Evolutionary conservation across 768 basidiomycete genomes (phyloP), one percentile per base, ranked within the genome.

Genomic region (Mycena amicta): DNA sequence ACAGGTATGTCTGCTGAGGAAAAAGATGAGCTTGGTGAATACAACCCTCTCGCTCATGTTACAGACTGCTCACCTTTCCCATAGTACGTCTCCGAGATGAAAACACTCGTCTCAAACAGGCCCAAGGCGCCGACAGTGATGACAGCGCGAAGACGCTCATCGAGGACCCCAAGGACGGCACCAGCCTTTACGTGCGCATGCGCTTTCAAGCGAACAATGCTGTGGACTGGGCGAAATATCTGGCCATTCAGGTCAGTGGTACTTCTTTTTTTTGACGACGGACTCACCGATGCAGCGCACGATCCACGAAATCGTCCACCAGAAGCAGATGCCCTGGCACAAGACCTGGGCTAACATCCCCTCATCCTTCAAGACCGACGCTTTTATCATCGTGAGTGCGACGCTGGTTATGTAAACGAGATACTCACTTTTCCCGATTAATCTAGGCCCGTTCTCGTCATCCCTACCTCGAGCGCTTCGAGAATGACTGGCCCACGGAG

Each of bases 401-500:
- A n/a, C n/a, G 18, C 18, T 37, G 18, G 8, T 37, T 37, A 18
- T 18, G 11, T n/a, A n/a, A n/a, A 37, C 11, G 33, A 37, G 33
- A 37, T 8, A 18, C 18, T 8, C 33, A 37, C 8, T n/a, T 37
- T 37, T 37, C 33, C 18, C 33, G 18, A 8, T 18, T 8, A 8
- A 8, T 8, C 18, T 18, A 37, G 33, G 18, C 18, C 11, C 33
- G 33, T 18, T 8, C 8, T 8, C 33, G 18, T 18, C 33, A 37
- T 37, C 33, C 45, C 6, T 46, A 46, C 22, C 23, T 46, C 6
- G n/a, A 25, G 16, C 45, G 45, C 45, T n/a, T 46, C 12, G 45
- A 26, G 16, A 67, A 68, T 46, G 67, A 70, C 37, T 70, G 66
- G 68, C 68, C 69, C 3, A 69, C 66, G 3, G 62, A 70, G 33